A percentile compares a stretch with the other conserved stretches of the same genome.
Evolutionary conservation across 1,284 basidiomycete species (phyloP).

Genomic region (Ustanciosporium gigantosporum): DNA sequence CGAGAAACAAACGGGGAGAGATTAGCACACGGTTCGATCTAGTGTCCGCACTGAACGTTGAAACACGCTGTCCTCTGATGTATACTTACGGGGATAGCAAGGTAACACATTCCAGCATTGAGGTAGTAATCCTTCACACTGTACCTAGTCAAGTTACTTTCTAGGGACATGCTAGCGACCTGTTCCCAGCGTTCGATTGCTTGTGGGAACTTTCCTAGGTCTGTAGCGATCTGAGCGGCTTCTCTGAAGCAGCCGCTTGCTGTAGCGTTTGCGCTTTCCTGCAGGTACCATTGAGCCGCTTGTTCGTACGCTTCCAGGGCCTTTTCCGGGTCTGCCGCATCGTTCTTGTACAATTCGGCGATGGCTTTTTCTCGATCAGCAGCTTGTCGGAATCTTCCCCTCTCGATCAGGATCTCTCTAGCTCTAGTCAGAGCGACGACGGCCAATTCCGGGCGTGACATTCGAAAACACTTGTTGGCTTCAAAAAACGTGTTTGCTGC

Average conservation of each 20-base stretch:
- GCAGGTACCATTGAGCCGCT: constrained; percentile 95
- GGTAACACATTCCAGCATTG: constrained; percentile 80
- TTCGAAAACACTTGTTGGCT: constrained; percentile 59
- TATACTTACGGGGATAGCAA: constrained; percentile 78
- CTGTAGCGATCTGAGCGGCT: constrained; percentile 90
- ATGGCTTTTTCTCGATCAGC: constrained; percentile 90
- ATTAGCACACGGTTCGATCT: neutral
- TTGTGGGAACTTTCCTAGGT: constrained; percentile 79
- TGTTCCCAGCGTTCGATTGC: constrained; percentile 88
- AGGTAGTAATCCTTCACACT: constrained; percentile 98
- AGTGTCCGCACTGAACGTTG: neutral
- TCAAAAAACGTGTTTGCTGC: constrained; percentile 60
- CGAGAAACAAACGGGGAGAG: neutral
- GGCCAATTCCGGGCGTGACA: constrained; percentile 67
- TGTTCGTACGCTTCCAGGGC: constrained; percentile 89
- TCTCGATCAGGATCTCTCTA: constrained; percentile 78
- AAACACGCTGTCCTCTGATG: constrained; percentile 7
- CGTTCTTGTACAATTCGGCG: constrained; percentile 84
- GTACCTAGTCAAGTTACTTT: constrained; percentile 89
- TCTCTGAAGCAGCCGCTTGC: constrained; percentile 95
- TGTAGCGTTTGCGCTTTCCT: constrained; percentile 93
- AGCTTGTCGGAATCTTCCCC: constrained; percentile 92
- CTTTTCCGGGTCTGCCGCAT: constrained; percentile 71
- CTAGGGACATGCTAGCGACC: constrained; percentile 83
- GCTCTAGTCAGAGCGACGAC: constrained; percentile 85